Conservation (phyloP, 441 rosid species). For the Gossypium trilobum region DNA sequence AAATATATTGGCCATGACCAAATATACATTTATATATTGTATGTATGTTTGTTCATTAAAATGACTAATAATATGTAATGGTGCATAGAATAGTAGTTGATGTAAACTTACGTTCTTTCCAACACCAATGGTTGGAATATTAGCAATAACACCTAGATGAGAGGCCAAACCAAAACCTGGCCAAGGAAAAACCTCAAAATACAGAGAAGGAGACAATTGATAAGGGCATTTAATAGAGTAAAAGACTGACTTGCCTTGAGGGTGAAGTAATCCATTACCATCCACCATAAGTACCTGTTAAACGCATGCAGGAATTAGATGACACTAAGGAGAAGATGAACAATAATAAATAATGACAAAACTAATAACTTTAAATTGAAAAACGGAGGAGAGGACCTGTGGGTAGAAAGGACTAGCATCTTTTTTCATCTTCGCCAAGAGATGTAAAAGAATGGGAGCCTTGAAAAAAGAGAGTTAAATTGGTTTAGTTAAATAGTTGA, state of each 20-base stretch:
- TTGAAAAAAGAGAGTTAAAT: conserved; percentile 14
- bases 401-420: conserved; percentile 46
- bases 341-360: neutral
- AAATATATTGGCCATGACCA: neutral
- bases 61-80: neutral
- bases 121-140: conserved; percentile 72
- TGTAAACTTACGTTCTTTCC: conserved; percentile 59
- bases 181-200: conserved; percentile 11
- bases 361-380: neutral
- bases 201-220: neutral
- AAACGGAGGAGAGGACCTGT: conserved; percentile 38
- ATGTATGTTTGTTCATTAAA: neutral
- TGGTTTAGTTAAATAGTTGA: neutral
- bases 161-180: conserved; percentile 88
- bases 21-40: neutral
- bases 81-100: neutral
- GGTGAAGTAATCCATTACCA: conserved; percentile 90
- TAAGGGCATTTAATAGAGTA: neutral
- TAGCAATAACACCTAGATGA: conserved; percentile 75
- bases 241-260: conserved; percentile 49
- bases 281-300: conserved; percentile 67
- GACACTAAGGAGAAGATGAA: conserved; percentile 6
- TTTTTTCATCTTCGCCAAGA: conserved; percentile 58
- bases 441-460: conserved; percentile 57
- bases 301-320: conserved; percentile 12